phyloP scores from a whole-genome alignment of 495 filamentous ascomycete genomes.

The Neurospora africana region DNA sequence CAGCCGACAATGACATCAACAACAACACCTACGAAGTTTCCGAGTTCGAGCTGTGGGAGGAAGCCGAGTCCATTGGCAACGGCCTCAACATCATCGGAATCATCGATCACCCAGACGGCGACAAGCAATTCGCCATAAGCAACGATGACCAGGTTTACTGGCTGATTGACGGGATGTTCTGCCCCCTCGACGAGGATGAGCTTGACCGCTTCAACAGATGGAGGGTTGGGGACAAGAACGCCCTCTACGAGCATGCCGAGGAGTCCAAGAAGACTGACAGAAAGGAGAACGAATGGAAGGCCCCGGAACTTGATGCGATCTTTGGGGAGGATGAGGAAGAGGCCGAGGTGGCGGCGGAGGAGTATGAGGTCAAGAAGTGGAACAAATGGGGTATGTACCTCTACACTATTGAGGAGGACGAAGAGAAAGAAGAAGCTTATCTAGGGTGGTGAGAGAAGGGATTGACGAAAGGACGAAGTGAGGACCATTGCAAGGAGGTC shows the following conservation, averaged over 20 bases:
- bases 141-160: rapidly evolving
- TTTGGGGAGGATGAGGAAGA: neutral
- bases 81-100: neutral
- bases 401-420: neutral
- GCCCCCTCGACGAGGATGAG: neutral
- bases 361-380: neutral
- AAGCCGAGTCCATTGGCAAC: neutral
- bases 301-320: neutral
- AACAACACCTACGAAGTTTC: neutral
- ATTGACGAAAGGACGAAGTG: rapidly evolving
- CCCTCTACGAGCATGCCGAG: rapidly evolving
- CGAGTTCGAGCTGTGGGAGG: neutral
- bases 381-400: neutral
- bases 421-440: neutral
- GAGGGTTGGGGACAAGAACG: neutral
- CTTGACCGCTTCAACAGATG: neutral
- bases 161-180: neutral
- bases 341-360: neutral
- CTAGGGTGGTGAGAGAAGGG: neutral
- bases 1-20: neutral
- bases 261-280: rapidly evolving
- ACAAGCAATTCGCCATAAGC: neutral
- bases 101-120: neutral
- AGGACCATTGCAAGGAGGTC: rapidly evolving
- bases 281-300: neutral